Evolutionary conservation across 805 yeast genomes (phyloP).

Genomic region (Teunomyces pallodes): DNA sequence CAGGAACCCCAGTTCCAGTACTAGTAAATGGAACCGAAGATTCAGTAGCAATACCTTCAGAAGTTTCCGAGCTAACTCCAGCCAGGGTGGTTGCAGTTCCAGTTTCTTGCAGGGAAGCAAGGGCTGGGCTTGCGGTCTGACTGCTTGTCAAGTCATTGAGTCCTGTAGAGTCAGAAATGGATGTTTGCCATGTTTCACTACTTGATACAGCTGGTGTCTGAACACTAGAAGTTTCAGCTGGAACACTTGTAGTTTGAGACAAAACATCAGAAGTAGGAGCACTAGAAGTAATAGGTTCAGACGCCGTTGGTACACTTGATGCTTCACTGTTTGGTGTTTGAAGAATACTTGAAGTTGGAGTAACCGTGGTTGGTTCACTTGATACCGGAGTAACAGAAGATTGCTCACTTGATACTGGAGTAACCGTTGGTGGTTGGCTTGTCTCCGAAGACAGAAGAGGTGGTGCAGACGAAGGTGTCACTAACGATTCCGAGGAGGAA

Average conservation of each 20-base stretch:
- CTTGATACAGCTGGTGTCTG: neutral
- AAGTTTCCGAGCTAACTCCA: too few species aligned
- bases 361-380: neutral
- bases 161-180: too few species aligned
- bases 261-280: neutral
- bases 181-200: too few species aligned
- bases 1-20: neutral
- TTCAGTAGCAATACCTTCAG: neutral
- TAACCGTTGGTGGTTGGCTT: neutral
- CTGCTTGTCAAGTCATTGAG: neutral
- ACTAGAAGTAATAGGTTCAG: neutral
- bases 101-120: neutral
- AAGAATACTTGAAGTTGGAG: neutral
- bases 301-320: neutral
- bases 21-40: neutral
- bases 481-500: neutral
- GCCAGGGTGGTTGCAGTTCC: neutral
- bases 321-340: neutral
- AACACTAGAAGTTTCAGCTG: neutral
- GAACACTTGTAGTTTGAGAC: neutral
- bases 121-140: neutral
- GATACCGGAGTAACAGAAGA: neutral
- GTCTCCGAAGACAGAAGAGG: neutral
- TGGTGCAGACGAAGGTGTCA: constrained; percentile 1
- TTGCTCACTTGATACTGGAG: neutral